Base-by-base conservation (phyloP, 768 basidiomycete genomes). In the Scleroderma citrinum region DNA sequence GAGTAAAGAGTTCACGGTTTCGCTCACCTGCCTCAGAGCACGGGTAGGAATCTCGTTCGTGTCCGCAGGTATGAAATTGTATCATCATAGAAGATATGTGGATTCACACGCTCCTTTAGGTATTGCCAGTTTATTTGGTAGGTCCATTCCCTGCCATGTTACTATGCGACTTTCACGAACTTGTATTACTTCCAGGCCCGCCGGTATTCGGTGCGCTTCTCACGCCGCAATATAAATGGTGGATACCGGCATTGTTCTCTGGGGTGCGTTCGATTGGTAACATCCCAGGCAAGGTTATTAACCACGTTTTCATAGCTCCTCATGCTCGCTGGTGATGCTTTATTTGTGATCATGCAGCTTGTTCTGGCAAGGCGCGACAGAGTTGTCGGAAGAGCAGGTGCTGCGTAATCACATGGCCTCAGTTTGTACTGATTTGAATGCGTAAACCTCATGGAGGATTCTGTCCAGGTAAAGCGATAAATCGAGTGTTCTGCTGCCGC, bases 131-230 rank as follows among this genome's bases (percentile, higher is more conserved):
- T 59, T 59, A 16, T 5, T 62, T 17, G 53, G 53, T 56, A 53
- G 26, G 54, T 67, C n/a, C 59, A 16, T 44, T 45, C 2, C 29
- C 23, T 29, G 7, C 4, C 4, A 8, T n/a, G 21, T 16, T 13
- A 41, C 8, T 21, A 29, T n/a, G 14, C 21, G 38, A 35, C 34
- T 13, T 35, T 11, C 10, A 24, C n/a, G n/a, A n/a, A n/a, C n/a
- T n/a, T n/a, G n/a, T n/a, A n/a, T 44, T 16, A 3, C 5, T 34
- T 6, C 16, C 46, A 75, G 80, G 79, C 5, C 74, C 76, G 0
- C 82, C 82, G 1, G 70, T 83, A 36, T 69, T 73, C 16, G 81
- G 82, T 1, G 76, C 76, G 0, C 59, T 83, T n/a, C 71, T 84
- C 5, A 72, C 78, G 0, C 52, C 68, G 10, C 57, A 69, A 8